phyloP scores from a whole-genome alignment of 352 stramenopile species.

The Phytophthora megakarya region DNA sequence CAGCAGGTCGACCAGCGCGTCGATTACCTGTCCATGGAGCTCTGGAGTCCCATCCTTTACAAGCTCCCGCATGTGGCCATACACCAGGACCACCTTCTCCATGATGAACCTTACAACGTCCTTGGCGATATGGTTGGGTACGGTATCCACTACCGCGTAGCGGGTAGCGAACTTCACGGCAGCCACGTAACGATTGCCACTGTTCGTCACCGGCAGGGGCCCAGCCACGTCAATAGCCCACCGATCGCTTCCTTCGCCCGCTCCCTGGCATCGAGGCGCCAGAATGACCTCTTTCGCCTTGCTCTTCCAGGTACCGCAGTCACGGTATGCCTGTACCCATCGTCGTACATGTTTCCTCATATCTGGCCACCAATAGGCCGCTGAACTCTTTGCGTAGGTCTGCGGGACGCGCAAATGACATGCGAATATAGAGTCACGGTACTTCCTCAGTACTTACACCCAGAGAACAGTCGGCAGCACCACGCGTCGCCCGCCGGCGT shows the following conservation, averaged over 20 bases:
- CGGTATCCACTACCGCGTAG: background rate
- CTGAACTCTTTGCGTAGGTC: background rate
- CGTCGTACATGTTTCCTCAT: background rate
- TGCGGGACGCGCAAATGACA: background rate
- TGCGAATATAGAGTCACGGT: conserved; percentile 5
- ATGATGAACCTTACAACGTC: conserved; percentile 1
- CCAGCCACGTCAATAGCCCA: too few species aligned
- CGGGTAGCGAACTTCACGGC: background rate
- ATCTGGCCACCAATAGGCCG: background rate
- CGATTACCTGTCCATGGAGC: background rate
- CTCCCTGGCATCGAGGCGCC: background rate
- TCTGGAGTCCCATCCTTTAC: conserved; percentile 1
- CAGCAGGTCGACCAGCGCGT: background rate
- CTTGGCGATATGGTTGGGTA: background rate
- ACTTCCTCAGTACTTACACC: background rate
- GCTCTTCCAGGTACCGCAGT: conserved; percentile 1
- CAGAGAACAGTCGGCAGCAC: background rate
- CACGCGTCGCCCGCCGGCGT: background rate
- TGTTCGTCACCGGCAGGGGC: background rate
- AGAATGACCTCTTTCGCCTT: background rate
- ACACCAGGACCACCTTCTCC: background rate
- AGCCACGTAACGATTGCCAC: background rate
- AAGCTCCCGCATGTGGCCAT: background rate
- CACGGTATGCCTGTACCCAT: background rate
- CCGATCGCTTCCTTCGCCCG: too few species aligned